These are phyloP conservation scores for Closterium sp. DNA, from an alignment of 139 green algal genomes.

Conservation along the genomic window DNA sequence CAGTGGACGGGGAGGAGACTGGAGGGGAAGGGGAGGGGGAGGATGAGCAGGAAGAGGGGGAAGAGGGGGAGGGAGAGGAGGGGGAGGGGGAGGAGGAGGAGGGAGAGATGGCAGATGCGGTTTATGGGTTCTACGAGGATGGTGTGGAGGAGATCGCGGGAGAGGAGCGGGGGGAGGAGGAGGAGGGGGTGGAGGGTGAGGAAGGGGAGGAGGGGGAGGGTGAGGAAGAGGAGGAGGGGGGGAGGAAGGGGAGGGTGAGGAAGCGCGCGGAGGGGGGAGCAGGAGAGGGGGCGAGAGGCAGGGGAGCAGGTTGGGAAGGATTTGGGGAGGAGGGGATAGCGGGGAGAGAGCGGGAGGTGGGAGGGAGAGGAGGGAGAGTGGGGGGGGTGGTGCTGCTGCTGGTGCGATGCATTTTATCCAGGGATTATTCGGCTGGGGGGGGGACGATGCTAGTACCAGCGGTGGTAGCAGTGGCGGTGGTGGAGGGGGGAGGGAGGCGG, in stretches of 20 bases:
- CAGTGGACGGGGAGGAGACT: not conserved
- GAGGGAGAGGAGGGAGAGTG: not conserved
- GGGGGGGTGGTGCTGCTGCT: not conserved
- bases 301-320: not conserved
- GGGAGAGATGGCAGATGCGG: not conserved
- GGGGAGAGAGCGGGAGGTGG: not conserved
- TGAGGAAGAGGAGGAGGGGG: not conserved
- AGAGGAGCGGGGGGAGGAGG: not conserved
- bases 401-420: not conserved
- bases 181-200: not conserved
- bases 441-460: not conserved
- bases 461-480: not conserved
- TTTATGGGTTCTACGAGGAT: not conserved
- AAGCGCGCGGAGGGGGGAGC: not conserved
- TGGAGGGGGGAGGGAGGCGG: not conserved
- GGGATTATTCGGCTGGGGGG: not conserved
- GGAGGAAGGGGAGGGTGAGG: not conserved
- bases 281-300: not conserved
- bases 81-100: not conserved
- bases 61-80: conserved; percentile 23
- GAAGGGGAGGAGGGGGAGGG: not conserved
- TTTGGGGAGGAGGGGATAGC: not conserved
- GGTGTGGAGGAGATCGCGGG: conserved; percentile 1
- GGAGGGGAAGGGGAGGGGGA: not conserved
- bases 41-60: not conserved